A percentile compares a stretch with the other conserved stretches of the same genome.
Conservation (phyloP, 345 rosid genomes). For the Psidium guajava region DNA sequence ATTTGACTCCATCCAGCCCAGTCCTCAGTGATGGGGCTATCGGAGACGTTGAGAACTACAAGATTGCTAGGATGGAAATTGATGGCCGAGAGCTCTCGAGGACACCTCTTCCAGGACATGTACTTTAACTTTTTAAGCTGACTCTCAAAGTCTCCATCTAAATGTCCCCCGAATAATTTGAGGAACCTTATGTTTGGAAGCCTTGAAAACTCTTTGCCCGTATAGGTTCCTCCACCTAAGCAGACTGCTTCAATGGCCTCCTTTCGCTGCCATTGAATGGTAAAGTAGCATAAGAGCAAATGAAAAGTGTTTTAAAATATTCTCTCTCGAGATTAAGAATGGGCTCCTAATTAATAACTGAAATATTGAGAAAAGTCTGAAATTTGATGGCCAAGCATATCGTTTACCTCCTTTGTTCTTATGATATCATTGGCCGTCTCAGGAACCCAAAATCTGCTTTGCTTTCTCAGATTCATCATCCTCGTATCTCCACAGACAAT, state of each 20-base stretch:
- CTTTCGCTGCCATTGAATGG: neutral
- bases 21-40: neutral
- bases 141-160: neutral
- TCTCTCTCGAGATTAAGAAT: neutral
- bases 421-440: neutral
- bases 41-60: neutral
- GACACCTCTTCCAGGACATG: neutral
- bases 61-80: neutral
- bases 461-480: neutral
- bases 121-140: neutral
- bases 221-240: neutral
- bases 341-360: neutral
- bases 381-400: neutral
- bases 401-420: neutral
- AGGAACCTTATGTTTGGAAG: neutral
- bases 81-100: neutral
- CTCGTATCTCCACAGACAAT: neutral
- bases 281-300: neutral
- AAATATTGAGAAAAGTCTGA: neutral
- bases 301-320: neutral
- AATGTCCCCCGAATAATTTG: neutral
- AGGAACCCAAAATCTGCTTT: neutral
- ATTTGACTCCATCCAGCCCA: neutral
- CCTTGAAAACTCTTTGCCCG: neutral
- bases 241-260: neutral